Evolutionary conservation across 179 eudicot species (phyloP).

Genomic region (Carnegiea gigantea): DNA sequence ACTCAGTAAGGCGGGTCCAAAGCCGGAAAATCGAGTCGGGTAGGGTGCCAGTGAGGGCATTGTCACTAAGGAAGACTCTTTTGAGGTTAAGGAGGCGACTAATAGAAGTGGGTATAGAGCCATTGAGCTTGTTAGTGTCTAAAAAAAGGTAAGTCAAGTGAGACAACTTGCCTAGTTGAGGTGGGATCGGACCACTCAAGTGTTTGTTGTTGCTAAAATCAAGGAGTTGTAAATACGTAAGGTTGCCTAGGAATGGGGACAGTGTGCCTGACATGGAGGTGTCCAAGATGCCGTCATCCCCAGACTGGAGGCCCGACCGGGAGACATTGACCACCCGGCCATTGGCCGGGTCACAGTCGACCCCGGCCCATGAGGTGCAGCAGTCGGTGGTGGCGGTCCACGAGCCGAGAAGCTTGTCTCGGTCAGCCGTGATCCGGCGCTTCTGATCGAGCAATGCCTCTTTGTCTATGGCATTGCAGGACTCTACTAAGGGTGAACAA

Average conservation of each 20-base stretch:
- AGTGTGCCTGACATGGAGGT: slow-evolving; percentile 67
- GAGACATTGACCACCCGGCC: slow-evolving; percentile 64
- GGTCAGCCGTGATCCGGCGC: slow-evolving; percentile 58
- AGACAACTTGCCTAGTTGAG: slow-evolving; percentile 53
- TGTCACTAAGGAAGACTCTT: slow-evolving; percentile 47
- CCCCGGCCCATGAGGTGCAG: slow-evolving; percentile 68
- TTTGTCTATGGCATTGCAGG: slow-evolving; percentile 62
- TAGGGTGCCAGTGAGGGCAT: slow-evolving; percentile 46
- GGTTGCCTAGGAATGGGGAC: slow-evolving; percentile 68
- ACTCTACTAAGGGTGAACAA: slow-evolving; percentile 15
- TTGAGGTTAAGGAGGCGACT: slow-evolving; percentile 34
- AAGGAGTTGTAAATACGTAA: slow-evolving; percentile 52
- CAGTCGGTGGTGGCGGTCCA: slow-evolving; percentile 71
- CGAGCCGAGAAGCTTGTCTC: slow-evolving; percentile 45
- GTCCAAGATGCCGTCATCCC: slow-evolving; percentile 54
- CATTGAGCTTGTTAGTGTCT: slow-evolving; percentile 52
- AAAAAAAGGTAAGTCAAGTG: slow-evolving; percentile 46
- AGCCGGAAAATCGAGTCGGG: slow-evolving; percentile 40
- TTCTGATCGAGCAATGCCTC: slow-evolving; percentile 64
- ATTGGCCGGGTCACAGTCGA: slow-evolving; percentile 49
- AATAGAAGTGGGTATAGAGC: slow-evolving; percentile 55
- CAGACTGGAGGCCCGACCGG: slow-evolving; percentile 56
- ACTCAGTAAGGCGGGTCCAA: slow-evolving; percentile 19
- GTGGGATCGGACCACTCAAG: slow-evolving; percentile 56
- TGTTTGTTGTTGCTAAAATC: slow-evolving; percentile 66